Evolutionary conservation across 2,329 filamentous ascomycete genomes (phyloP), one percentile per base, ranked within the genome.

Genomic region (Karstenula rhodostoma): DNA sequence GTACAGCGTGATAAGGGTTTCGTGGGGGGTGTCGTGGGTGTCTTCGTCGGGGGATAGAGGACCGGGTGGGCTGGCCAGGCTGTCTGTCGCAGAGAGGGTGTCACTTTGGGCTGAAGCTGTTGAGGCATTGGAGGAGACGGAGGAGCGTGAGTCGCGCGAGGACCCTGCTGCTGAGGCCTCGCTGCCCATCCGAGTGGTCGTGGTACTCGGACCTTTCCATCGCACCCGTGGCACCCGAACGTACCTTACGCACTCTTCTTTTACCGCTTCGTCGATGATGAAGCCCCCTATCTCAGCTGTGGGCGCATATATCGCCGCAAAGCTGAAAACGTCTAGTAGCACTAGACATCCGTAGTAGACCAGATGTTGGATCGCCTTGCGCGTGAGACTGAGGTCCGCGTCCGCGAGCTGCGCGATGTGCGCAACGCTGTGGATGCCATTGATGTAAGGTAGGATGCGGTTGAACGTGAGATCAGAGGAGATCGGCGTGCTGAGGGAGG

Each of bases 251-350:
- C 95, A 98, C 80, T 99, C 95, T 66, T 93, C 90, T 60, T 96
- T 89, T 79, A 96, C 84, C 58, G 87, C 87, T 43, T 86, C 82
- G 71, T 97, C 92, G 44, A 86, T 84, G 33, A 95, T 84, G 70
- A 99, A 96, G 63, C 89, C 86, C 63, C 90, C 87, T 59, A 99
- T 90, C 40, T 91, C 89, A 0, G 89, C 85, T 0, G 92, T 92
- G 0, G 90, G 89, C 0, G 94, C 93, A 74, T 99, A 99, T 70
- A 96, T 94, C 44, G 92, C 92, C 33, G 89, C 85, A 76, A 98
- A 99, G 76, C 95, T 93, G 82, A 98, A 98, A 69, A 97, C 91
- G 79, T 99, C 95, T 12, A 98, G 87, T 56, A 98, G 86, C 27
- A 97, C 84, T 37, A 97, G 86, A 71, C 93, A 94, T 73, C 94